A percentile compares a stretch with the other conserved stretches of the same genome.
These are phyloP conservation scores for Ustilago nuda DNA, from an alignment of 1,284 basidiomycete species.

Conservation along the genomic window DNA sequence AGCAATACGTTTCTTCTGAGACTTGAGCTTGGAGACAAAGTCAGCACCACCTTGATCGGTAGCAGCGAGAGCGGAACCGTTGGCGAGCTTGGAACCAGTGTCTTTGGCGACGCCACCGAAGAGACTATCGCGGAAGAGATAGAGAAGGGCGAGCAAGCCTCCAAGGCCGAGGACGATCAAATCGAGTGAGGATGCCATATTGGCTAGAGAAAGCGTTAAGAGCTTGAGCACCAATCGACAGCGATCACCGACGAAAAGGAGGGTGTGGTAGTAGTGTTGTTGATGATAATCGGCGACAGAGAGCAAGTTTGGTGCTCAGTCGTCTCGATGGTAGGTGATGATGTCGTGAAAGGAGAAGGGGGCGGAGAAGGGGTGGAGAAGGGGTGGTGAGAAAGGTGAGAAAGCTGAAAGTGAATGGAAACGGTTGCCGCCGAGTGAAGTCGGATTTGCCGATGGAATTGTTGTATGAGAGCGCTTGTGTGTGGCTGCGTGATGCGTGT, in stretches of 20 bases:
- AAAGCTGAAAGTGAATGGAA: background rate
- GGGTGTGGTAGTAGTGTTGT: background rate
- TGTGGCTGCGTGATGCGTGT: slow-evolving; percentile 5
- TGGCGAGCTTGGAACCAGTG: slow-evolving; percentile 52
- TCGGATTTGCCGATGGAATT: slow-evolving; percentile 5
- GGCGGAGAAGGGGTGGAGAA: too few relatives aligned
- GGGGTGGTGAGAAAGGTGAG: background rate
- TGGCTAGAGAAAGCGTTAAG: slow-evolving; percentile 4
- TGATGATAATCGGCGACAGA: background rate
- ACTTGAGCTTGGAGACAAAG: slow-evolving; percentile 59
- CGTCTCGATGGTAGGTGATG: background rate
- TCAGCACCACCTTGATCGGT: slow-evolving; percentile 39
- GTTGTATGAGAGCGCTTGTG: too few relatives aligned
- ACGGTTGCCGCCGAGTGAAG: slow-evolving; percentile 1
- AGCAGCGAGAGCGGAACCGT: slow-evolving; percentile 30
- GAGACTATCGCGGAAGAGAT: slow-evolving; percentile 58
- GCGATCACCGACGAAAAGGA: background rate
- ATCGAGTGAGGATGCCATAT: slow-evolving; percentile 53
- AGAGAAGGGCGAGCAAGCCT: slow-evolving; percentile 56
- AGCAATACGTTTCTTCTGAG: slow-evolving; percentile 66
- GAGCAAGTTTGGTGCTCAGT: background rate
- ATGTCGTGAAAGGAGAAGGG: background rate
- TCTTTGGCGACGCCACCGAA: slow-evolving; percentile 46
- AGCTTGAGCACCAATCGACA: slow-evolving; percentile 1
- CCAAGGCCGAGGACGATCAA: slow-evolving; percentile 54